These are phyloP conservation scores for Debaryomyces hansenii DNA, from an alignment of 805 yeast species.

Conservation along the genomic window DNA sequence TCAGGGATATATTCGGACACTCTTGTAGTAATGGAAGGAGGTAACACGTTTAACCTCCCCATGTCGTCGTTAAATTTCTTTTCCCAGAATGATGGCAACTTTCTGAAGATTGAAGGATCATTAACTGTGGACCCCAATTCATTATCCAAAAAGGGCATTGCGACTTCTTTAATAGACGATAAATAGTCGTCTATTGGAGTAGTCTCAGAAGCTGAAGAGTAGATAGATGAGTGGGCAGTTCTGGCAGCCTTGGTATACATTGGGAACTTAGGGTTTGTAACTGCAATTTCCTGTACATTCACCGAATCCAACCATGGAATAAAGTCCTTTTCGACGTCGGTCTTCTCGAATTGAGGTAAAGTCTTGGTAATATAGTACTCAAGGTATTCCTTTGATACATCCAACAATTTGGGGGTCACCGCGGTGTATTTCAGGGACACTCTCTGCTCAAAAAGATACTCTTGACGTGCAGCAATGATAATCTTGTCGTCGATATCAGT, in stretches of 20 bases:
- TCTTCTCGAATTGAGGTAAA: conserved; percentile 43
- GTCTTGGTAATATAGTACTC: conserved; percentile 52
- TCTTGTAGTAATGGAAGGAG: conserved; percentile 85
- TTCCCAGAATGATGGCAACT: conserved; percentile 90
- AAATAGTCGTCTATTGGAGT: conserved; percentile 41
- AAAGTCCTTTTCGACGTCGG: conserved; percentile 36
- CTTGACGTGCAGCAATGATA: conserved; percentile 91
- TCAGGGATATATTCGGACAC: conserved; percentile 96
- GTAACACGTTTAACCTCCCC: conserved; percentile 78
- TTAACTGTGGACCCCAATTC: conserved; percentile 73
- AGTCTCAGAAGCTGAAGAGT: conserved; percentile 15
- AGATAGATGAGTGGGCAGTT: conserved; percentile 50
- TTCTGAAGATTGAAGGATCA: conserved; percentile 81
- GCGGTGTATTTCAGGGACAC: conserved; percentile 24
- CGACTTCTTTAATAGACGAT: conserved; percentile 63
- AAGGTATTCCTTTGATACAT: conserved; percentile 45
- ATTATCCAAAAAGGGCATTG: conserved; percentile 70
- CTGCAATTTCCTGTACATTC: conserved; percentile 51
- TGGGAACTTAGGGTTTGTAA: conserved; percentile 75
- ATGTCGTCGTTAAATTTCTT: conserved; percentile 80
- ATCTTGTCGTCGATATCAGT: conserved; percentile 99
- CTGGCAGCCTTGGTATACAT: conserved; percentile 73
- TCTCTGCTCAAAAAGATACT: conserved; percentile 70
- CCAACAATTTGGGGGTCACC: conserved; percentile 35
- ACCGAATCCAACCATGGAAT: conserved; percentile 50